phyloP scores from a whole-genome alignment of 1,284 basidiomycete genomes.

The Irpex lacteus region DNA sequence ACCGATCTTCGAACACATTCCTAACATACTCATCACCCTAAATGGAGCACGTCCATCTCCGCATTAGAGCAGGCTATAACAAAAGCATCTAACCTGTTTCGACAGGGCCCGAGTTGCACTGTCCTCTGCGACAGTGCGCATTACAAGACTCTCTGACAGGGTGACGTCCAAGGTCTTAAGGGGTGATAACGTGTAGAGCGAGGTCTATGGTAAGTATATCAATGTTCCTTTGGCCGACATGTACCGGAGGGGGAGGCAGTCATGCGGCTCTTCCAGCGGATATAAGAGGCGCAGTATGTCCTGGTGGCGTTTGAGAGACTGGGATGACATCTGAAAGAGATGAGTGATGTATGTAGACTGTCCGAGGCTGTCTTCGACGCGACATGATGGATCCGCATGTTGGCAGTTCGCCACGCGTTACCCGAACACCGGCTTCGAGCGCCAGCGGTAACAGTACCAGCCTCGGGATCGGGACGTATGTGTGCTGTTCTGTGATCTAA shows the following conservation, averaged over 20 bases:
- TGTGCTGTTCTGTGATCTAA: background rate
- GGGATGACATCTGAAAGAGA: background rate
- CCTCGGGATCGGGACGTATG: background rate
- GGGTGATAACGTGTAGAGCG: conserved; percentile 2
- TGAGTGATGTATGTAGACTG: background rate
- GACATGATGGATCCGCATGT: background rate
- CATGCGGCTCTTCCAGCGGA: conserved; percentile 1
- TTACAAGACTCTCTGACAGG: conserved; percentile 13
- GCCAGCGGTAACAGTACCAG: background rate
- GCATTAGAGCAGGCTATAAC: conserved; percentile 9
- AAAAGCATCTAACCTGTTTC: conserved; percentile 8
- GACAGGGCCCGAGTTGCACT: conserved; percentile 16
- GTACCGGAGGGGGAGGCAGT: background rate
- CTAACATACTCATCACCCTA: conserved; percentile 10
- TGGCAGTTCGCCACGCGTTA: background rate
- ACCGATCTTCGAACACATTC: conserved; percentile 5
- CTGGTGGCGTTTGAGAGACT: background rate
- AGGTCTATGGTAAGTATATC: conserved; percentile 4
- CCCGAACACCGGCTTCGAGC: background rate
- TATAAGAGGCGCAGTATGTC: background rate
- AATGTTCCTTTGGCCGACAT: conserved; percentile 8
- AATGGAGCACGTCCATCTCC: conserved; percentile 19
- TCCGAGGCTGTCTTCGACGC: background rate
- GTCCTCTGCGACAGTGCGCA: conserved; percentile 9
- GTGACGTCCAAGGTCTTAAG: conserved; percentile 15